Evolutionary conservation across 192 early-diverging fungal species (phyloP), one percentile per base, ranked within the genome.

Genomic region (Bifiguratus adelaidae): DNA sequence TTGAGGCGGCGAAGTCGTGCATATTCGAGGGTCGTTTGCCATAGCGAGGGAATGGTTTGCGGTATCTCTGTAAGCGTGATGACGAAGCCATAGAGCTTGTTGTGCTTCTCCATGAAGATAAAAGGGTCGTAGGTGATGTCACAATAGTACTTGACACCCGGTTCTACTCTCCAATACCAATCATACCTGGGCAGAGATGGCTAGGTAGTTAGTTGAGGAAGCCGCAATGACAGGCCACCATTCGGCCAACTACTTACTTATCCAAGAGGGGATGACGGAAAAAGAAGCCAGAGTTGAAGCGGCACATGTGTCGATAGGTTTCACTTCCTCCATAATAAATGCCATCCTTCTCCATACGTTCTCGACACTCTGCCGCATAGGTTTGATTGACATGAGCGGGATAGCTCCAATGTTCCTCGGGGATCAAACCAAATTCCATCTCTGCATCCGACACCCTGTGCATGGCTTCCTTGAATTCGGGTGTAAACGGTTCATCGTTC

Each of bases 221-320:
- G n/a, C n/a, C n/a, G n/a, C n/a, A n/a, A n/a, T n/a, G n/a, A n/a
- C n/a, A n/a, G n/a, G n/a, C n/a, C n/a, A n/a, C n/a, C n/a, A n/a
- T n/a, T n/a, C n/a, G n/a, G n/a, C n/a, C n/a, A 11, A 20, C 6
- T n/a, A 50, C 47, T 55, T 68, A 82, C 66, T 74, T 44, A 23
- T 66, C 53, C 43, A 68, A 46, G 0, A 82, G 41, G 30, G 63
- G 69, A 44, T 82, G 79, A 28, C 66, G 47, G 38, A 61, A 80
- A 45, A 82, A 82, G 47, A 71, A 73, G 2, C 79, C 79, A 18
- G 77, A 78, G 26, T 74, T 60, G 37, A 50, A 92, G 30, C 88
- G 71, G 40, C 88, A 92, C 88, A 92, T 92, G 47, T 92, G 86
- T 26, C 88, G 80, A 62, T 93, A 93, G 9, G 80, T 77, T 46